Evolutionary conservation across 202 grass and related monocot species (phyloP).

Genomic region (Carex arenaria): DNA sequence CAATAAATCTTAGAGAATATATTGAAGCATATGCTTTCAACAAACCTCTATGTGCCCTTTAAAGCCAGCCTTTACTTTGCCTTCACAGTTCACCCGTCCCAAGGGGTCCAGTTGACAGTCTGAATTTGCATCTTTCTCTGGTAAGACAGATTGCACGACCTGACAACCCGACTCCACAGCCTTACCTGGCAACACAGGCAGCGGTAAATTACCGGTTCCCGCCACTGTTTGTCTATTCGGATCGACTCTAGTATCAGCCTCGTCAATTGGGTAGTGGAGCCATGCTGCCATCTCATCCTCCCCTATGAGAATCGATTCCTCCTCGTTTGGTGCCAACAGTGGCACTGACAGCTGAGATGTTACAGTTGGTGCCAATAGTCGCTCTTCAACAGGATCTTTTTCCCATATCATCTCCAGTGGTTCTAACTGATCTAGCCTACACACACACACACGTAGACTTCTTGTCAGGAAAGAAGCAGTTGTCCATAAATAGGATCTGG

Average conservation of each 20-base stretch:
- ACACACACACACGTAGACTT: neutral
- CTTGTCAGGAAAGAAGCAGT: neutral
- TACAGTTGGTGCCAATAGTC: neutral
- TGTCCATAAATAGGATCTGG: neutral
- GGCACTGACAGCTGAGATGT: neutral
- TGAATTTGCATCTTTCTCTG: neutral
- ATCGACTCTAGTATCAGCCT: neutral
- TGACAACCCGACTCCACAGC: neutral
- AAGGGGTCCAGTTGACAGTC: neutral
- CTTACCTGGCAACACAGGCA: neutral
- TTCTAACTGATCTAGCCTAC: neutral
- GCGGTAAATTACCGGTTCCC: neutral
- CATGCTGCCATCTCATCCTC: conserved; percentile 31
- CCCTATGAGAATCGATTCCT: neutral
- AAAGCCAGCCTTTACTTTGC: neutral
- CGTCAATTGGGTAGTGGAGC: conserved; percentile 12
- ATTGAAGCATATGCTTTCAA: neutral
- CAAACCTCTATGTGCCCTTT: neutral
- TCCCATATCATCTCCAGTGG: conserved; percentile 25
- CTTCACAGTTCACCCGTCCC: neutral
- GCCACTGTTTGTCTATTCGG: neutral
- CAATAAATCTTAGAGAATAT: neutral
- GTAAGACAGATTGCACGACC: neutral
- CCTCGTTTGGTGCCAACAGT: neutral
- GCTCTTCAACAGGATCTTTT: conserved; percentile 12